Evolutionary conservation across 83 land plant genomes (phyloP).

Genomic region (Larix sibirica): DNA sequence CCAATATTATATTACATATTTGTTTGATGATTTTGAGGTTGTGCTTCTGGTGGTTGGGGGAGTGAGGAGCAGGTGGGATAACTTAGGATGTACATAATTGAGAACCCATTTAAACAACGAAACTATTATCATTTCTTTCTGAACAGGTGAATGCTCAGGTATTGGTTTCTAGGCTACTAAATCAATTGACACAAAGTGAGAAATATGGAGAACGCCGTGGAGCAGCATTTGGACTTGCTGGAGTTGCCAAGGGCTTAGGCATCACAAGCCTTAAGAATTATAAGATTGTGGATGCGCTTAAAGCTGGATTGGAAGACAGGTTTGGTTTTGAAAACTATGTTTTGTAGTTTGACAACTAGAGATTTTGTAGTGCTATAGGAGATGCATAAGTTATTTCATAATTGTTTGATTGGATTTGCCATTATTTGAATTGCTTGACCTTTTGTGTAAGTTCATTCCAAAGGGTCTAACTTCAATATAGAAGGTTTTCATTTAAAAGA

Average conservation of each 20-base stretch:
- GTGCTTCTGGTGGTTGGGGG: neutral
- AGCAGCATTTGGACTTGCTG: constrained; percentile 99
- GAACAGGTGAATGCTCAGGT: constrained; percentile 73
- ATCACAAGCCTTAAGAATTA: constrained; percentile 79
- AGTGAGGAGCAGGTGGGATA: neutral
- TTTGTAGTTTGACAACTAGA: neutral
- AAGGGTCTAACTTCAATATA: neutral
- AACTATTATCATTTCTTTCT: neutral
- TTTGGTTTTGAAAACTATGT: constrained; percentile 16
- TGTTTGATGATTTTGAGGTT: too few species aligned
- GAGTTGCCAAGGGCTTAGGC: constrained; percentile 89
- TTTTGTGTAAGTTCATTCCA: neutral
- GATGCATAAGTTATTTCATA: neutral
- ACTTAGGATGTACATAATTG: neutral
- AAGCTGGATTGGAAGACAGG: constrained; percentile 86
- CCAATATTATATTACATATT: too few species aligned
- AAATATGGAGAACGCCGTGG: constrained; percentile 99
- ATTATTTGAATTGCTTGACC: neutral
- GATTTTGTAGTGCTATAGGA: neutral
- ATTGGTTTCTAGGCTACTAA: constrained; percentile 69
- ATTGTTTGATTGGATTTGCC: neutral
- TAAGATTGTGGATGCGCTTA: constrained; percentile 60
- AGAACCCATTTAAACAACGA: neutral
- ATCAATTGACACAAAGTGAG: constrained; percentile 76
- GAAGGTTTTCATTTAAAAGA: neutral